A percentile compares a stretch with the other conserved stretches of the same genome.
phyloP scores from a whole-genome alignment of 257 asterid species.

The Rauvolfia tetraphylla region DNA sequence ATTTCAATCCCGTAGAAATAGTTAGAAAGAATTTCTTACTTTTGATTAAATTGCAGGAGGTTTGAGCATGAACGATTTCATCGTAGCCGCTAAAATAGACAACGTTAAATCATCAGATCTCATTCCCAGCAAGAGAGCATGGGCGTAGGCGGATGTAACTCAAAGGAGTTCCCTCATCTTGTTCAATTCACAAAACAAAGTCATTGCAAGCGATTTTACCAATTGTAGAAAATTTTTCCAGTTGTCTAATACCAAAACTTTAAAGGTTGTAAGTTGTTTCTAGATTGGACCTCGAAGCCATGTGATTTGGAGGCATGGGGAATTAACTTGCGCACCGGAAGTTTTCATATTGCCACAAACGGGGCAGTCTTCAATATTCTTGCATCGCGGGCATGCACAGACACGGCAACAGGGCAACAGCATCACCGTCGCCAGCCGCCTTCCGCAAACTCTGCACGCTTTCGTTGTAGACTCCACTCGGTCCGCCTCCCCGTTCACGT shows the following conservation, averaged over 20 bases:
- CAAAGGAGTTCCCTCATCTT: background rate
- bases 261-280: too few species aligned
- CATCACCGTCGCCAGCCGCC: conserved; percentile 36
- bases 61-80: conserved; percentile 78
- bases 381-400: conserved; percentile 39
- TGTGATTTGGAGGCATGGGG: too few species aligned
- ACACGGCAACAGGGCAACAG: conserved; percentile 58
- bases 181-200: background rate
- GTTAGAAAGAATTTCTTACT: background rate
- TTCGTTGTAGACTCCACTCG: conserved; percentile 20
- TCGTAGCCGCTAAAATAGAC: conserved; percentile 82
- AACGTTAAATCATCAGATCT: conserved; percentile 73
- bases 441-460: conserved; percentile 36
- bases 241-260: too few species aligned
- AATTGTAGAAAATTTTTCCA: background rate
- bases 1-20: too few species aligned
- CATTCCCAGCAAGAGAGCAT: conserved; percentile 70
- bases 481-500: conserved; percentile 14
- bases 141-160: conserved; percentile 46
- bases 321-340: conserved; percentile 18
- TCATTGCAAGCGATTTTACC: background rate
- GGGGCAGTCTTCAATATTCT: conserved; percentile 33
- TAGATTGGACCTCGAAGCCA: too few species aligned
- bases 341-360: conserved; percentile 25
- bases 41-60: conserved; percentile 56